Conservation (phyloP, 2,329 filamentous ascomycete species). For the Botryosphaeria agaves region DNA sequence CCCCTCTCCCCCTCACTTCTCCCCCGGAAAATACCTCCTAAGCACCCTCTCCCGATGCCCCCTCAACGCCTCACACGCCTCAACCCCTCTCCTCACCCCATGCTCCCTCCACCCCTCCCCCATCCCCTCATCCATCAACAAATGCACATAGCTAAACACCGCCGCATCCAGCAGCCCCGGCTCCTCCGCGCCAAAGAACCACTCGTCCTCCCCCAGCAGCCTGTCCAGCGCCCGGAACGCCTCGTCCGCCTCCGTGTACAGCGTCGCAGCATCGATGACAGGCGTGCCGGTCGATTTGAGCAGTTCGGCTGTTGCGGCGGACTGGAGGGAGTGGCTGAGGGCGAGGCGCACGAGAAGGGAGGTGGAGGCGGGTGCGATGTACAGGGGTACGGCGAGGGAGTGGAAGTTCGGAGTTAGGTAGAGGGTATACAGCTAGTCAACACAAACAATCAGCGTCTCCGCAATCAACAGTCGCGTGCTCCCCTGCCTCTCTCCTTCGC, state of each 20-base stretch:
- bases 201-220: constrained; percentile 37
- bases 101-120: constrained; percentile 42
- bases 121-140: constrained; percentile 50
- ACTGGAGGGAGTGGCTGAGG: constrained; percentile 47
- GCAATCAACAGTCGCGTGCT: no score
- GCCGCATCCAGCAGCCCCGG: constrained; percentile 74
- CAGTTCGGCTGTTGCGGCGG: constrained; percentile 60
- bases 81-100: constrained; percentile 39
- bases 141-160: constrained; percentile 77
- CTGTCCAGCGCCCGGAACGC: constrained; percentile 45
- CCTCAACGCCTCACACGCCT: constrained; percentile 43
- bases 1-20: constrained; percentile 1
- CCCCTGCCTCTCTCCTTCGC: no score
- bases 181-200: constrained; percentile 39
- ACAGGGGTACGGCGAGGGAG: constrained; percentile 50
- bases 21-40: constrained; percentile 26
- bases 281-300: constrained; percentile 35
- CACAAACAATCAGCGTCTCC: neutral
- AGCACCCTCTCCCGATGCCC: constrained; percentile 44
- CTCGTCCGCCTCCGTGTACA: constrained; percentile 42
- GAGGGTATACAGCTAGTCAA: constrained; percentile 49
- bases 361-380: constrained; percentile 45
- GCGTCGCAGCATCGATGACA: constrained; percentile 36
- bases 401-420: constrained; percentile 60
- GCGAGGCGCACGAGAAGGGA: constrained; percentile 45